Evolutionary conservation across 139 green algal genomes (phyloP).

Genomic region (Micromonas commoda): DNA sequence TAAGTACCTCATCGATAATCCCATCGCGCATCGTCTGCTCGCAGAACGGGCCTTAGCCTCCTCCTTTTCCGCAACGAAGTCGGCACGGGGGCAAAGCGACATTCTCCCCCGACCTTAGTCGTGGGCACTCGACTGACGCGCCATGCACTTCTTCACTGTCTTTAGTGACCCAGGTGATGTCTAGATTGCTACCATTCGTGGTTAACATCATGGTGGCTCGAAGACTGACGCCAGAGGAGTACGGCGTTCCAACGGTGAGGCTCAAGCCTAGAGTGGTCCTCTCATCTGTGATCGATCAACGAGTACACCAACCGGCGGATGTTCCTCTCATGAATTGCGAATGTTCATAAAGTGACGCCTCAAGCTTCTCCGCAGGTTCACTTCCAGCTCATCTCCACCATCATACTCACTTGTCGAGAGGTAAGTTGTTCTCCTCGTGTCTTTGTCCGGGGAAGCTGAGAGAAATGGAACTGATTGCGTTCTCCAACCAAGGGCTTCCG

Average conservation of each 20-base stretch:
- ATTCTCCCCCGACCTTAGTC: too few relatives aligned
- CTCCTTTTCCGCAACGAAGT: too few relatives aligned
- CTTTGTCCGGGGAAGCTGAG: background rate
- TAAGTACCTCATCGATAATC: too few relatives aligned
- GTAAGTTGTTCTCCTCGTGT: background rate
- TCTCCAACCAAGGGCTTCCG: background rate
- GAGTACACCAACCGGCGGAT: background rate
- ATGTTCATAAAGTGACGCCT: too few relatives aligned
- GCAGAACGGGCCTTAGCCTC: too few relatives aligned
- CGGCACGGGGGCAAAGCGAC: too few relatives aligned
- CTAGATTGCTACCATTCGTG: slow-evolving; percentile 5
- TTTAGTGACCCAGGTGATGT: background rate
- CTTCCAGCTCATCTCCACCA: slow-evolving; percentile 5
- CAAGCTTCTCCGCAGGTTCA: background rate
- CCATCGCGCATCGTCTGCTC: too few relatives aligned
- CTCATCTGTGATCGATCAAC: background rate
- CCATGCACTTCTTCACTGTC: background rate
- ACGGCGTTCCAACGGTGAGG: slow-evolving; percentile 6
- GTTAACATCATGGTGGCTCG: slow-evolving; percentile 8
- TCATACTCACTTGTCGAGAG: slow-evolving; percentile 12
- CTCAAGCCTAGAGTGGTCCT: background rate
- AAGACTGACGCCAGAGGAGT: slow-evolving; percentile 7
- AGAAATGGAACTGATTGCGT: background rate
- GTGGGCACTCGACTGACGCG: too few relatives aligned
- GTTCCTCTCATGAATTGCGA: background rate